Conservation (phyloP, 495 filamentous ascomycete genomes). For the Cercophora sp. region DNA sequence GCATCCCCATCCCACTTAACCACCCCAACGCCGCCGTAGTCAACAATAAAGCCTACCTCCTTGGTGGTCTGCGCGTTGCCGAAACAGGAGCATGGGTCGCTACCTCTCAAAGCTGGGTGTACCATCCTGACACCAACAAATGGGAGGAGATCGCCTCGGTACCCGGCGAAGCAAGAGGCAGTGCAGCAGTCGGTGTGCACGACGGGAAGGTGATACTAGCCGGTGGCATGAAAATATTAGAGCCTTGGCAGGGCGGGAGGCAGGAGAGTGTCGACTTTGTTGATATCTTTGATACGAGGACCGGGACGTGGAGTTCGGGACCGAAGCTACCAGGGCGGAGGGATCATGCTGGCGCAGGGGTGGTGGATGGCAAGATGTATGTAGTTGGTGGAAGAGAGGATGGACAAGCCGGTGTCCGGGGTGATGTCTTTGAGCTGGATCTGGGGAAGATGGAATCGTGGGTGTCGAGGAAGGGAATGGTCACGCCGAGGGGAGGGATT, state of each 20-base stretch:
- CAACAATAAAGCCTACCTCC: constrained; percentile 60
- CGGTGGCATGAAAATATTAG: constrained; percentile 21
- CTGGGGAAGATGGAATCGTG: constrained; percentile 19
- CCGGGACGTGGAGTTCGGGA: constrained; percentile 21
- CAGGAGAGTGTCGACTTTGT: constrained; percentile 24
- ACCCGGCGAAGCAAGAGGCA: constrained; percentile 22
- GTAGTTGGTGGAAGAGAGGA: constrained; percentile 33
- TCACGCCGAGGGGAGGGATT: constrained; percentile 28
- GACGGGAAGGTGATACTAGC: constrained; percentile 21
- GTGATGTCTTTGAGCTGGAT: constrained; percentile 31
- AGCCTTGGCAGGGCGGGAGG: not conserved
- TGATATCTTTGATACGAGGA: constrained; percentile 29
- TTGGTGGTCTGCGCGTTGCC: constrained; percentile 79
- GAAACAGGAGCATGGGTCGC: constrained; percentile 69
- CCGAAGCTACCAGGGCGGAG: constrained; percentile 28
- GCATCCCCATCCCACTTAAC: constrained; percentile 55
- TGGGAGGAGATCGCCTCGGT: constrained; percentile 23
- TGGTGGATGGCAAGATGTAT: constrained; percentile 31
- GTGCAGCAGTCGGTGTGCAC: constrained; percentile 22
- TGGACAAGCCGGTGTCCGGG: constrained; percentile 19
- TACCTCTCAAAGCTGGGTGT: constrained; percentile 51
- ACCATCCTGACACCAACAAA: constrained; percentile 38
- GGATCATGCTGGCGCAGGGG: constrained; percentile 33
- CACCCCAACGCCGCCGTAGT: constrained; percentile 47
- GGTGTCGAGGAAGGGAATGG: constrained; percentile 15